Evolutionary conservation across 2,329 filamentous ascomycete species (phyloP).

Genomic region (Endoconidiophora laricicola): DNA sequence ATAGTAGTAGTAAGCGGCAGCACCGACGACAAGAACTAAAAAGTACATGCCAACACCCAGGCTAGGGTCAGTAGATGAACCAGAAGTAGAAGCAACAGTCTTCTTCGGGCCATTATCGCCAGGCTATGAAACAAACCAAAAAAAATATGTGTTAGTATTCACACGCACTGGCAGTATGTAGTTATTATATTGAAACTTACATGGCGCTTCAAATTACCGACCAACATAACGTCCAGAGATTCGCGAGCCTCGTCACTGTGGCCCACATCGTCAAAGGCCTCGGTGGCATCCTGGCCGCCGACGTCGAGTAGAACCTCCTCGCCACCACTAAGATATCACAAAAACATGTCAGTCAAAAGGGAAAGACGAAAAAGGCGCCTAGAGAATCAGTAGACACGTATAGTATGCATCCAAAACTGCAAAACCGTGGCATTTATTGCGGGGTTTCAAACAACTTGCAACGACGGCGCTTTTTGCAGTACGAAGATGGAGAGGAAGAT

Average conservation of each 20-base stretch:
- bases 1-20: slow-evolving; percentile 64
- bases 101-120: slow-evolving; percentile 64
- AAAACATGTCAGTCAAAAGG: neutral
- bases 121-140: slow-evolving; percentile 30
- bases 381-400: too few relatives aligned
- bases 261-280: slow-evolving; percentile 97
- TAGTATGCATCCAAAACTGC: too few relatives aligned
- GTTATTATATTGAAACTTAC: slow-evolving; percentile 31
- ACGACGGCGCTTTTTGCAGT: neutral
- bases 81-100: slow-evolving; percentile 30
- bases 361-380: neutral
- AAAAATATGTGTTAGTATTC: too few relatives aligned
- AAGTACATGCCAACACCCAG: slow-evolving; percentile 70
- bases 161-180: neutral
- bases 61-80: slow-evolving; percentile 34
- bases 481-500: slow-evolving; percentile 34
- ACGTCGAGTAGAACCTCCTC: slow-evolving; percentile 97
- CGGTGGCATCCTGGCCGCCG: slow-evolving; percentile 85
- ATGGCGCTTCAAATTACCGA: slow-evolving; percentile 65
- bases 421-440: neutral
- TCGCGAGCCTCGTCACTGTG: slow-evolving; percentile 97
- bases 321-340: slow-evolving; percentile 52
- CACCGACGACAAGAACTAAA: slow-evolving; percentile 59
- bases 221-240: slow-evolving; percentile 61
- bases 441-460: too few relatives aligned